Evolutionary conservation across 2,329 filamentous ascomycete genomes (phyloP).

Genomic region (Aspergillus ibericus): DNA sequence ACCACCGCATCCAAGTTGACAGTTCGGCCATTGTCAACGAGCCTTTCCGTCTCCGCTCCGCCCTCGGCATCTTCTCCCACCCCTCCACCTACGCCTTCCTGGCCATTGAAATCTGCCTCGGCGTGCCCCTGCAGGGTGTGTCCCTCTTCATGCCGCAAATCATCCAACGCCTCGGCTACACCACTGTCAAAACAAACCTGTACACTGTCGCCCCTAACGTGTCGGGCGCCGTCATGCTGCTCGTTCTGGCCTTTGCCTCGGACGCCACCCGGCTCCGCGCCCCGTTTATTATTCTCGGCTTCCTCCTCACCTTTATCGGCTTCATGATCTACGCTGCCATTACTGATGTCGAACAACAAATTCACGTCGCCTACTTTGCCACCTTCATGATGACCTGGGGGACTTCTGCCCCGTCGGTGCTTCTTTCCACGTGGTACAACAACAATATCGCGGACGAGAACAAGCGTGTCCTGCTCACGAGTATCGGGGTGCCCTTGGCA

Average conservation of each 20-base stretch:
- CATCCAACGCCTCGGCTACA: conserved; percentile 53
- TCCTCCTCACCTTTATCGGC: conserved; percentile 71
- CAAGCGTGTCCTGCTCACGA: conserved; percentile 67
- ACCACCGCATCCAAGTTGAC: conserved; percentile 73
- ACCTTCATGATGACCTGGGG: conserved; percentile 84
- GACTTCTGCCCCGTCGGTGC: conserved; percentile 70
- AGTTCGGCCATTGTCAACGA: conserved; percentile 65
- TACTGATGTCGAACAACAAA: conserved; percentile 58
- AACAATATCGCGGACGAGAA: conserved; percentile 81
- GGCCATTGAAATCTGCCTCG: conserved; percentile 59
- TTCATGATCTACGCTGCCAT: conserved; percentile 78
- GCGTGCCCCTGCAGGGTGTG: conserved; percentile 59
- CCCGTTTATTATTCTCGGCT: conserved; percentile 73
- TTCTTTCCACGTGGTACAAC: conserved; percentile 70
- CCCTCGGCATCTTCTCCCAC: conserved; percentile 55
- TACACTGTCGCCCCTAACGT: conserved; percentile 81
- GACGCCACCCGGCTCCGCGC: conserved; percentile 67
- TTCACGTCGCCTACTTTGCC: conserved; percentile 71
- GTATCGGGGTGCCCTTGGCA: conserved; percentile 70
- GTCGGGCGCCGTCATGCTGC: conserved; percentile 68
- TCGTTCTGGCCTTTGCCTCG: conserved; percentile 70
- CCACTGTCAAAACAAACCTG: conserved; percentile 68
- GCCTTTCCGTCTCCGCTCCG: conserved; percentile 54
- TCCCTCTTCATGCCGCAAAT: conserved; percentile 61
- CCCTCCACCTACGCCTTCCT: conserved; percentile 57